Percentiles rank a stretch among this genome's conserved stretches.
Conservation (phyloP, 2,329 filamentous ascomycete genomes). For the Xylariaceae sp. region DNA sequence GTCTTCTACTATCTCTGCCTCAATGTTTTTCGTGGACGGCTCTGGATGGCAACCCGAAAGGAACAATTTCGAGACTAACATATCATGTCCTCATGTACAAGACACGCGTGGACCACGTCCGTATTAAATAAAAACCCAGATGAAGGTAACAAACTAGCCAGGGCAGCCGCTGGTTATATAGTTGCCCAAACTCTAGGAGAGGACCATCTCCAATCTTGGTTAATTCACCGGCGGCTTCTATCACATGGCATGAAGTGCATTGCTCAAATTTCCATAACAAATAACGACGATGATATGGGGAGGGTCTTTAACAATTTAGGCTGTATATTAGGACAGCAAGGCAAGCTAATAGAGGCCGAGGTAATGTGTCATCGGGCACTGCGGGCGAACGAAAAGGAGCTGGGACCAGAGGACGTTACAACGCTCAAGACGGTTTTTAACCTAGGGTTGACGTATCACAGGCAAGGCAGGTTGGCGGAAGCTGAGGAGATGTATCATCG, state of each 20-base stretch:
- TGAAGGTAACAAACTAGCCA: neutral
- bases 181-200: neutral
- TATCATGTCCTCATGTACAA: too few relatives aligned
- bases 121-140: constrained; percentile 6
- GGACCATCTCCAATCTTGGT: constrained; percentile 1
- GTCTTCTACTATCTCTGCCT: too few relatives aligned
- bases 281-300: neutral
- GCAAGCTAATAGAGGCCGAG: constrained; percentile 24
- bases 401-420: too few relatives aligned
- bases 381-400: too few relatives aligned
- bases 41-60: too few relatives aligned
- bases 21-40: too few relatives aligned
- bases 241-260: constrained; percentile 5
- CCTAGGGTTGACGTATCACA: too few relatives aligned
- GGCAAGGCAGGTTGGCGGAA: too few relatives aligned
- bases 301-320: constrained; percentile 28
- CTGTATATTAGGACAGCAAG: constrained; percentile 26
- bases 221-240: constrained; percentile 5
- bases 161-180: neutral
- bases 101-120: constrained; percentile 6
- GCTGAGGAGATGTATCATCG: too few relatives aligned
- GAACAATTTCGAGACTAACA: too few relatives aligned
- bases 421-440: too few relatives aligned
- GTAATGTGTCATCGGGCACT: too few relatives aligned
- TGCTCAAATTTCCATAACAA: neutral